phyloP scores from a whole-genome alignment of 116 monocot species.

The Phalaenopsis hybrid region DNA sequence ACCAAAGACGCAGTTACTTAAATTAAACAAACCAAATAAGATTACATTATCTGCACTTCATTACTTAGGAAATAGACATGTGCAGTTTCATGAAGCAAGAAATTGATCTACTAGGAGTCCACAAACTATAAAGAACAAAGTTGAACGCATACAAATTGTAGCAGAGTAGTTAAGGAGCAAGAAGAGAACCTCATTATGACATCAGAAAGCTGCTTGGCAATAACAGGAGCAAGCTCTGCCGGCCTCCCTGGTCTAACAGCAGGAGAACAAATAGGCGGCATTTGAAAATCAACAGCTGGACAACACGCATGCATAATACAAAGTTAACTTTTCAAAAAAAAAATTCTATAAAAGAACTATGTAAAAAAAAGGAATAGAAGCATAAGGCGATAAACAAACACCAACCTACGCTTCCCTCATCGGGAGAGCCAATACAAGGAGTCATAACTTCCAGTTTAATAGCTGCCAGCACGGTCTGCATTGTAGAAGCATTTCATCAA shows the following conservation, averaged over 20 bases:
- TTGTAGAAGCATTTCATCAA: constrained; percentile 23
- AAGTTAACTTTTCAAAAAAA: constrained; percentile 17
- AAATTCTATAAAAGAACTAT: not conserved
- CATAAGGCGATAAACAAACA: constrained; percentile 4
- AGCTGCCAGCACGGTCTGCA: constrained; percentile 71
- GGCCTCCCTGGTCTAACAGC: constrained; percentile 78
- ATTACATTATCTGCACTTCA: not conserved
- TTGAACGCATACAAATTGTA: not conserved
- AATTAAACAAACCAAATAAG: not conserved
- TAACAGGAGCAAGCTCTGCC: constrained; percentile 67
- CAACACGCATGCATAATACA: not conserved
- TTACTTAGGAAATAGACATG: not conserved
- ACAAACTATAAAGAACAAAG: not conserved
- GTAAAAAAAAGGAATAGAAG: constrained; percentile 1
- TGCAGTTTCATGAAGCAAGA: not conserved
- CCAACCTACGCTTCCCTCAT: constrained; percentile 70
- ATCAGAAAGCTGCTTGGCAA: constrained; percentile 74
- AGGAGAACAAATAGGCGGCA: constrained; percentile 92
- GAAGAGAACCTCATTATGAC: constrained; percentile 45
- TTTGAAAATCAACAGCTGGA: constrained; percentile 72
- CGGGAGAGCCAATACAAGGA: constrained; percentile 47
- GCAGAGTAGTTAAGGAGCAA: not conserved
- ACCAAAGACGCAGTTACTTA: not conserved
- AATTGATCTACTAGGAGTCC: not conserved
- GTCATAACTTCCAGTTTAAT: constrained; percentile 94